Conservation (phyloP, 75 land plant species). For the Larix kaempferi region DNA sequence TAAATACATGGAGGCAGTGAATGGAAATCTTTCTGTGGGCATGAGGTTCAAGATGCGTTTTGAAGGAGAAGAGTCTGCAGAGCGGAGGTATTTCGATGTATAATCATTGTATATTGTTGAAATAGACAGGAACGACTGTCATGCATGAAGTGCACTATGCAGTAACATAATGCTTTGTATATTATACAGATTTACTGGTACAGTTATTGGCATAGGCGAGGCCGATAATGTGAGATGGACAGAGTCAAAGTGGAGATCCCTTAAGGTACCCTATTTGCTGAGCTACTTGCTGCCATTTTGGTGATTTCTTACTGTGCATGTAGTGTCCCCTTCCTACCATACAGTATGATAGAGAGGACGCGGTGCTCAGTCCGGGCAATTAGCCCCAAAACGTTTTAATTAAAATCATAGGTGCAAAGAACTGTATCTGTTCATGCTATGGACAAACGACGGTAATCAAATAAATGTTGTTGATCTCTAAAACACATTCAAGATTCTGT, state of each 20-base stretch:
- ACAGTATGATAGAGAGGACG: no score
- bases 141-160: neutral
- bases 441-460: no score
- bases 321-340: no score
- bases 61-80: constrained; percentile 68
- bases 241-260: constrained; percentile 68
- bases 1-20: constrained; percentile 48
- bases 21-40: constrained; percentile 45
- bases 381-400: no score
- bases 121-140: neutral
- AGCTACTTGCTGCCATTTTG: neutral
- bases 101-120: neutral
- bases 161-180: neutral
- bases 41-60: constrained; percentile 79
- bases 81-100: constrained; percentile 43
- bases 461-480: no score
- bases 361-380: no score
- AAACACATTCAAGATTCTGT: no score
- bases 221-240: constrained; percentile 64
- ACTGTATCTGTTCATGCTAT: no score
- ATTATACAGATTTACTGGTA: constrained; percentile 55
- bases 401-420: no score
- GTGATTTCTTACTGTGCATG: neutral
- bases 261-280: constrained; percentile 37
- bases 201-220: constrained; percentile 56